Evolutionary conservation across 129 eudicot genomes (phyloP).

Genomic region (Chrysanthemum seticuspe): DNA sequence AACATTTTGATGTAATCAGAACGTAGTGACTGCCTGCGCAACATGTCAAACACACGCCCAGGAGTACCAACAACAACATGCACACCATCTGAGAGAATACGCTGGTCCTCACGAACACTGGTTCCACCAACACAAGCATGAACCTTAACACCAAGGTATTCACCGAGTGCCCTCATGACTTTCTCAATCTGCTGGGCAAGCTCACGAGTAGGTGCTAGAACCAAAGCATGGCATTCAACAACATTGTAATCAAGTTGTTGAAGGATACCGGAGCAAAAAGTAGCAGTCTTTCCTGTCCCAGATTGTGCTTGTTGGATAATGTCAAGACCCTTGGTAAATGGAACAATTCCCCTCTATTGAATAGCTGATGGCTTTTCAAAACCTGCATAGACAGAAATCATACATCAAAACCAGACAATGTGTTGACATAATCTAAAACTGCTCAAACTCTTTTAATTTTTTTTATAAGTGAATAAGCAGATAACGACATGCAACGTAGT

Average conservation of each 20-base stretch:
- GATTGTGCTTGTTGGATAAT: constrained; percentile 89
- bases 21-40: constrained; percentile 63
- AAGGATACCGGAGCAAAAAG: constrained; percentile 77
- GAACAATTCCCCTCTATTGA: constrained; percentile 87
- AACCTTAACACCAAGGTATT: constrained; percentile 73
- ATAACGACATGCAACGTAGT: background rate
- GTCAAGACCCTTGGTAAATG: constrained; percentile 82
- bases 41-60: constrained; percentile 82
- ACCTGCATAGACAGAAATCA: constrained; percentile 36
- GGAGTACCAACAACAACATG: constrained; percentile 76
- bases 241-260: constrained; percentile 67
- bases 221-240: constrained; percentile 77
- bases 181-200: constrained; percentile 77
- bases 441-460: background rate
- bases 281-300: constrained; percentile 84
- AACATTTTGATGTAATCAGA: constrained; percentile 70
- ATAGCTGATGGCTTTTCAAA: constrained; percentile 89
- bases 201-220: constrained; percentile 78
- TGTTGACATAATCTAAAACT: too few relatives aligned
- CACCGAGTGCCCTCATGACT: constrained; percentile 74
- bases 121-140: constrained; percentile 91
- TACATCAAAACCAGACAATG: background rate
- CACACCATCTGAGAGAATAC: constrained; percentile 63
- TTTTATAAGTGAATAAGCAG: background rate
- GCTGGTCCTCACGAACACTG: constrained; percentile 80